Conservation (phyloP, 2,329 filamentous ascomycete species). For the Aspergillus sp. region DNA sequence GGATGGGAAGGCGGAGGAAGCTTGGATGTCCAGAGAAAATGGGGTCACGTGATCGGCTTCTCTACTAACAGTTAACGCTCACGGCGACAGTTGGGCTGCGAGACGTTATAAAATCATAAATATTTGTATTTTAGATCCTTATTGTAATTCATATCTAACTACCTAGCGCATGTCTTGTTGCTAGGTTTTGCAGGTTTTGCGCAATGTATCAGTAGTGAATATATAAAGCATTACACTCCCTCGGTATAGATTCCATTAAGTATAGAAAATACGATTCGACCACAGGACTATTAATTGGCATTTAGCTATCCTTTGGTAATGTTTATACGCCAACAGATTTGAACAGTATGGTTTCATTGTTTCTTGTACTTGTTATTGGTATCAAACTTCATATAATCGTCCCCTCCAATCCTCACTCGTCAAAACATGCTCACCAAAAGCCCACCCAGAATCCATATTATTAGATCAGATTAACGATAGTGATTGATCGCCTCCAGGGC, state of each 20-base stretch:
- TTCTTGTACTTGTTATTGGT: not conserved
- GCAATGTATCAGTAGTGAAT: no score
- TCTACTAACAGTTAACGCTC: not conserved
- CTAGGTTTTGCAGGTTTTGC: no score
- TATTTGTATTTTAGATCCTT: no score
- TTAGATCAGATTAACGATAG: not conserved
- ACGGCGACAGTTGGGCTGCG: not conserved
- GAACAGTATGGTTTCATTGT: not conserved
- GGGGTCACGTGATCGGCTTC: not conserved
- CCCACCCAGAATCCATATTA: not conserved
- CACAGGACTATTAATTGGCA: no score
- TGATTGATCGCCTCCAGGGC: not conserved
- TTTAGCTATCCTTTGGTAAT: no score
- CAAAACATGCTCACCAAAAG: not conserved
- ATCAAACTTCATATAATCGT: constrained; percentile 1
- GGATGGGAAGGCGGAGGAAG: not conserved
- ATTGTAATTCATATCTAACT: no score
- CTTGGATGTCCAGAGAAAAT: not conserved
- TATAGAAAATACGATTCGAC: no score
- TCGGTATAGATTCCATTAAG: no score
- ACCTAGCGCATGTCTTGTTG: no score
- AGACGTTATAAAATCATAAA: no score
- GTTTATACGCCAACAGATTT: not conserved
- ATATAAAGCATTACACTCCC: no score
- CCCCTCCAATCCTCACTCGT: not conserved